Evolutionary conservation across 768 basidiomycete genomes (phyloP).

Genomic region (Pholiota molesta): DNA sequence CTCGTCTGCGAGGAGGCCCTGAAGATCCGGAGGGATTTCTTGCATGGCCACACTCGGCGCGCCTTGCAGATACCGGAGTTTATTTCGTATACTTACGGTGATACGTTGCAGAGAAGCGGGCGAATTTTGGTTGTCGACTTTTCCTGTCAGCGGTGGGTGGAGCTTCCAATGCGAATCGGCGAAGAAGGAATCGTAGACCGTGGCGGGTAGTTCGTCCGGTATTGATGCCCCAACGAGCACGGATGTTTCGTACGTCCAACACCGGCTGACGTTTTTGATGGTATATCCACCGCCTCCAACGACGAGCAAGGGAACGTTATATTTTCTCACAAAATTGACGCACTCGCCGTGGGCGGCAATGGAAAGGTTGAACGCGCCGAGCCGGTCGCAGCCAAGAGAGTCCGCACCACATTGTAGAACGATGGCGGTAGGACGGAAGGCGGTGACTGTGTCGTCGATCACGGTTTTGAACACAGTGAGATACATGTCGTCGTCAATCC

Average conservation of each 20-base stretch:
- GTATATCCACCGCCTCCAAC: conserved; percentile 97
- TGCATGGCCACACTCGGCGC: conserved; percentile 98
- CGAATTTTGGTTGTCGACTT: conserved; percentile 93
- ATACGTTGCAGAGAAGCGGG: conserved; percentile 83
- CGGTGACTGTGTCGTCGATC: conserved; percentile 89
- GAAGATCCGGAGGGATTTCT: conserved; percentile 92
- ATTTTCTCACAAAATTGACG: conserved; percentile 94
- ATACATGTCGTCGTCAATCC: conserved; percentile 98
- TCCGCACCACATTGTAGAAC: conserved; percentile 98
- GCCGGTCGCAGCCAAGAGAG: conserved; percentile 89
- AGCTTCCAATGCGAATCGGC: conserved; percentile 90
- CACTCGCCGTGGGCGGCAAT: conserved; percentile 99
- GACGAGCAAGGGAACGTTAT: conserved; percentile 87
- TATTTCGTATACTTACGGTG: conserved; percentile 81
- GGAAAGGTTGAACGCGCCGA: conserved; percentile 96
- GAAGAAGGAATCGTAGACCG: conserved; percentile 93
- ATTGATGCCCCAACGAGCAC: conserved; percentile 84
- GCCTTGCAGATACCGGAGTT: conserved; percentile 89
- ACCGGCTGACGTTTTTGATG: conserved; percentile 95
- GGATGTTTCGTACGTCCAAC: conserved; percentile 98
- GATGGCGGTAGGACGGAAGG: conserved; percentile 87
- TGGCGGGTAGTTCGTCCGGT: conserved; percentile 85
- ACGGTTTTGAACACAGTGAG: conserved; percentile 94
- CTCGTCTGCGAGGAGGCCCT: conserved; percentile 75
- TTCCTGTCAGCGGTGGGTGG: conserved; percentile 89